Evolutionary conservation across 306 rosid genomes (phyloP).

Genomic region (Aeschynomene evenia): DNA sequence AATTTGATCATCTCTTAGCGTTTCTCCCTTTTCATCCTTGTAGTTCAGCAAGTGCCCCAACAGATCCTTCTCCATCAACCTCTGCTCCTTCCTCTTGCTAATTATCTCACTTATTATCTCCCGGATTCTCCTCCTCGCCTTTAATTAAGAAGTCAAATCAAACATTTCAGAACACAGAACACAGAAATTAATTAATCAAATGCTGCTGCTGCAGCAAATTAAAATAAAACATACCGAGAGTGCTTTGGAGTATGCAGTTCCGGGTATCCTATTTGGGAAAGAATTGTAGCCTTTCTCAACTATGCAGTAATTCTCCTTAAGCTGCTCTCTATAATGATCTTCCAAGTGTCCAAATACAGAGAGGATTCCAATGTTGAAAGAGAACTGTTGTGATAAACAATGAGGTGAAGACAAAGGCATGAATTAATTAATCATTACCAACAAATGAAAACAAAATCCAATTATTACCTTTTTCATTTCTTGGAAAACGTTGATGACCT

Average conservation of each 20-base stretch:
- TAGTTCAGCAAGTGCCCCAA: constrained; percentile 61
- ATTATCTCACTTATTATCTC: constrained; percentile 67
- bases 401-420: too few species aligned
- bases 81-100: constrained; percentile 61
- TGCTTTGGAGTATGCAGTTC: constrained; percentile 80
- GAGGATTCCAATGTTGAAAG: constrained; percentile 77
- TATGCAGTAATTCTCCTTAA: constrained; percentile 66
- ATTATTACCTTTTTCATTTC: constrained; percentile 96
- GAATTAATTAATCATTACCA: constrained; percentile 18
- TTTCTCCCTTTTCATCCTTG: constrained; percentile 51
- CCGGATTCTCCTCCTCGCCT: constrained; percentile 76
- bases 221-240: constrained; percentile 67
- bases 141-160: too few species aligned
- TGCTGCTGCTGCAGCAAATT: too few species aligned
- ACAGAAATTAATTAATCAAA: neutral
- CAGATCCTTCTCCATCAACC: constrained; percentile 50
- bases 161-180: neutral
- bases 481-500: constrained; percentile 49
- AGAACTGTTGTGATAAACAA: too few species aligned
- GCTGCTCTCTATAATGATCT: constrained; percentile 48
- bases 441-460: constrained; percentile 35
- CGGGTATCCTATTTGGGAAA: constrained; percentile 65
- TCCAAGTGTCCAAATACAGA: constrained; percentile 70
- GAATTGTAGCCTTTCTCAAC: constrained; percentile 88
- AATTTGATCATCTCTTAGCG: constrained; percentile 59